Evolutionary conservation across 495 filamentous ascomycete species (phyloP).

Genomic region (Parathielavia appendiculata): DNA sequence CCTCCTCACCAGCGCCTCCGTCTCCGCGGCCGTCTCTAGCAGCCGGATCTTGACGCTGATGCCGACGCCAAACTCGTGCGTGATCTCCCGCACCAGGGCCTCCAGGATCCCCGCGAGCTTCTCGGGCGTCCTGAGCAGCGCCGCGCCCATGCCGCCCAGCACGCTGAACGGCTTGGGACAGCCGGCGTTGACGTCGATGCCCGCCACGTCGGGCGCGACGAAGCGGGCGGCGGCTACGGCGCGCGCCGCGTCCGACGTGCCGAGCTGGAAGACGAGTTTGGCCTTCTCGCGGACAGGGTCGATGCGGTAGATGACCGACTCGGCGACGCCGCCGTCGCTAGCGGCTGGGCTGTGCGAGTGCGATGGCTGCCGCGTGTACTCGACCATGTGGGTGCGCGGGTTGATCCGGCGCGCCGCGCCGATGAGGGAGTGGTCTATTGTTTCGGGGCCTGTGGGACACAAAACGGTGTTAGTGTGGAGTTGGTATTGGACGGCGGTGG

Average conservation of each 20-base stretch:
- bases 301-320: constrained; percentile 76
- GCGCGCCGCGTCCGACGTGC: constrained; percentile 70
- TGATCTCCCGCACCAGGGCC: constrained; percentile 73
- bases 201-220: constrained; percentile 79
- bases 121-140: constrained; percentile 76
- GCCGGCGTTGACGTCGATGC: constrained; percentile 95
- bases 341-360: constrained; percentile 49
- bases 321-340: constrained; percentile 35
- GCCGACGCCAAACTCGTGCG: constrained; percentile 70
- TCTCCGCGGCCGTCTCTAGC: constrained; percentile 67
- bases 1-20: constrained; percentile 64
- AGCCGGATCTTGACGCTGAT: constrained; percentile 94
- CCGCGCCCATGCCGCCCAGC: constrained; percentile 89
- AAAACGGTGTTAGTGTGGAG: neutral
- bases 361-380: constrained; percentile 72
- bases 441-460: constrained; percentile 69
- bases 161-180: constrained; percentile 97
- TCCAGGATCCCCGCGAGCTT: constrained; percentile 73
- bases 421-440: constrained; percentile 83
- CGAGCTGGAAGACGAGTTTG: constrained; percentile 83
- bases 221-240: constrained; percentile 80
- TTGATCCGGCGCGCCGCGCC: constrained; percentile 75
- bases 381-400: constrained; percentile 65
- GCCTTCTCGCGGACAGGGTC: constrained; percentile 68
- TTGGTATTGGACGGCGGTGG: constrained; percentile 2